phyloP scores from a whole-genome alignment of 192 early-diverging fungal genomes.

The Coemansia sp. region DNA sequence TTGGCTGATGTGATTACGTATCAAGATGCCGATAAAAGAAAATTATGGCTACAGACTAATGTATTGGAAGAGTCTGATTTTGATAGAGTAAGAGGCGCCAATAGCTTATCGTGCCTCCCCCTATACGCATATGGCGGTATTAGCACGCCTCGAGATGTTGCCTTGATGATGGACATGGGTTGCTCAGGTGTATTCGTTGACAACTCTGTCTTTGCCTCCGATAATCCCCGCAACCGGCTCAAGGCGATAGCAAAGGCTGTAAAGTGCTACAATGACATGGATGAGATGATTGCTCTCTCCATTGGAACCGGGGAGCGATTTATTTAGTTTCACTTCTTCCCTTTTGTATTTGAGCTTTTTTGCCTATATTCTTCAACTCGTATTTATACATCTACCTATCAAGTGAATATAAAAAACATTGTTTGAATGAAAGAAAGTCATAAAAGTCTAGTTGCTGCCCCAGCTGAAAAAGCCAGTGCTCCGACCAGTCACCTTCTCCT shows the following conservation, averaged over 20 bases:
- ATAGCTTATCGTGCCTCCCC: background rate
- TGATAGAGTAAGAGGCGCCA: background rate
- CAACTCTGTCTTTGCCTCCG: background rate
- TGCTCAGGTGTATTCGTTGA: background rate
- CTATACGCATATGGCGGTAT: background rate
- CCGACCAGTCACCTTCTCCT: constrained; percentile 33
- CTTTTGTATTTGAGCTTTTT: background rate
- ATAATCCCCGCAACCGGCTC: background rate
- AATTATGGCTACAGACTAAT: background rate
- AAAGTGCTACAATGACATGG: background rate
- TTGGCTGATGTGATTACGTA: background rate
- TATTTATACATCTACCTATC: background rate
- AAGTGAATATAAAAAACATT: background rate
- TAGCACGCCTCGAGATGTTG: background rate
- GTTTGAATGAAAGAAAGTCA: background rate
- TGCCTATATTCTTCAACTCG: background rate
- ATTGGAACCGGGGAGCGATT: background rate
- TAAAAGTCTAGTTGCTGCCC: constrained; percentile 23
- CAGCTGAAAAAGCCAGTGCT: constrained; percentile 44
- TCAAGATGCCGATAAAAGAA: background rate
- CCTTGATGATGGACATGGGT: background rate
- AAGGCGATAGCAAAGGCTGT: background rate
- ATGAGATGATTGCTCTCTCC: background rate
- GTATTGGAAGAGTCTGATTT: background rate
- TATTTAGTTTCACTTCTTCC: background rate